These are phyloP conservation scores for Asterophora lycoperdoides DNA, from an alignment of 768 basidiomycete species.

Conservation along the genomic window DNA sequence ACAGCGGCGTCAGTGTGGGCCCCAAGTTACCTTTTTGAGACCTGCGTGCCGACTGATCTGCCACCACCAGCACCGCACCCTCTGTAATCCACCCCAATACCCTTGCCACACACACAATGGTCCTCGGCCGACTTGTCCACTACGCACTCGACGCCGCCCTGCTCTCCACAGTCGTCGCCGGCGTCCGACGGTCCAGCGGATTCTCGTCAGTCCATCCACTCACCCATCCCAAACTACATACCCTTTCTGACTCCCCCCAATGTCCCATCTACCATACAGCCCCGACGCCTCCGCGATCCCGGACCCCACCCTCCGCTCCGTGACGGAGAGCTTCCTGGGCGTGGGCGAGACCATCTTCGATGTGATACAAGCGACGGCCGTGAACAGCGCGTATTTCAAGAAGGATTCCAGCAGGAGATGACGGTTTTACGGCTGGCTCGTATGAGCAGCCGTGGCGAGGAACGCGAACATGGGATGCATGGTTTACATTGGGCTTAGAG, in stretches of 20 bases:
- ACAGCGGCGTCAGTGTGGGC: too few species aligned
- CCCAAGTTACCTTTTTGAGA: too few species aligned
- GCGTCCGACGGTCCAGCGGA: slow-evolving; percentile 85
- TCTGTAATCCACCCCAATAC: too few species aligned
- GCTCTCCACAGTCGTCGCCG: slow-evolving; percentile 85
- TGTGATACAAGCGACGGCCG: slow-evolving; percentile 76
- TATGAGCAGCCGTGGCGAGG: slow-evolving; percentile 1
- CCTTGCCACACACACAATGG: slow-evolving; percentile 34
- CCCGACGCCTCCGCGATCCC: slow-evolving; percentile 64
- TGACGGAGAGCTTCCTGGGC: slow-evolving; percentile 79
- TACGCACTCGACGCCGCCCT: slow-evolving; percentile 82
- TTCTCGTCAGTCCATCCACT: slow-evolving; percentile 62
- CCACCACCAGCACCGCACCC: too few species aligned
- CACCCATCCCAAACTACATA: slow-evolving; percentile 4
- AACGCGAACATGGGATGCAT: too few species aligned
- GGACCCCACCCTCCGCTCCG: slow-evolving; percentile 70
- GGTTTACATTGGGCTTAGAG: background rate
- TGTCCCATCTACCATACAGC: slow-evolving; percentile 36
- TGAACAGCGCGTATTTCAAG: slow-evolving; percentile 83
- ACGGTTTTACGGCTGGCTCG: slow-evolving; percentile 18
- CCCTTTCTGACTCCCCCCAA: slow-evolving; percentile 3
- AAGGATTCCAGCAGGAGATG: slow-evolving; percentile 39
- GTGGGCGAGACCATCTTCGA: slow-evolving; percentile 90
- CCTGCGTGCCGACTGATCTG: too few species aligned
- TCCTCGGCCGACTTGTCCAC: slow-evolving; percentile 73